Percentiles rank a stretch among this genome's conserved stretches.
Conservation (phyloP, 2,329 filamentous ascomycete genomes). For the Arthrobotrys sinensis region DNA sequence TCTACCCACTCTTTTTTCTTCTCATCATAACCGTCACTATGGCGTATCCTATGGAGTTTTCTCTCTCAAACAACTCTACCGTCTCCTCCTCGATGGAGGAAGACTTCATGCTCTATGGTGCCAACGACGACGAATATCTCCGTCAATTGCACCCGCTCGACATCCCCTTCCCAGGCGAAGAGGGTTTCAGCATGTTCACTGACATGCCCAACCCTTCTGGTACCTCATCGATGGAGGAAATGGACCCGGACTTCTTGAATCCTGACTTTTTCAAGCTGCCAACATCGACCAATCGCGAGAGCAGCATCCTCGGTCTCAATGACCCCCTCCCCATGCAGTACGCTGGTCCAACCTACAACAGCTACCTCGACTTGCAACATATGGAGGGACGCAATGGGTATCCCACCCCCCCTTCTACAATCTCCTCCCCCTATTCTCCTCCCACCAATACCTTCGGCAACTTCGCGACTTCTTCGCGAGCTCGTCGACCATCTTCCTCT, state of each 20-base stretch:
- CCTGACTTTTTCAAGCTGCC: conserved; percentile 53
- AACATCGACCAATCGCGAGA: conserved; percentile 39
- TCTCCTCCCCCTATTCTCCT: conserved; percentile 54
- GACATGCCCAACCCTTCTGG: conserved; percentile 28
- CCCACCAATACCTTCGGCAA: conserved; percentile 36
- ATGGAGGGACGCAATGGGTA: conserved; percentile 31
- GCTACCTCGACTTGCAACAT: conserved; percentile 26
- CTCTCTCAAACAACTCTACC: conserved; percentile 46
- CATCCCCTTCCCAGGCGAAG: conserved; percentile 53
- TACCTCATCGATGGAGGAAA: conserved; percentile 40
- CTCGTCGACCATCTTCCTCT: conserved; percentile 18
- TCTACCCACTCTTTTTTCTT: conserved; percentile 9
- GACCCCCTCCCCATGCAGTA: conserved; percentile 37
- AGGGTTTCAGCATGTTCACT: conserved; percentile 55
- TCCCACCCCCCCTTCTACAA: conserved; percentile 54
- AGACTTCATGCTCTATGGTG: conserved; percentile 56
- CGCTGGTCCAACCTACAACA: conserved; percentile 19
- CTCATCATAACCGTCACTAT: conserved; percentile 25
- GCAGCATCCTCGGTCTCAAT: conserved; percentile 34
- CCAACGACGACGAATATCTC: conserved; percentile 46
- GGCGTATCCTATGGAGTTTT: conserved; percentile 52
- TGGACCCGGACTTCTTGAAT: conserved; percentile 50
- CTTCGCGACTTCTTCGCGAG: conserved; percentile 9
- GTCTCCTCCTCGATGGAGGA: conserved; percentile 50
- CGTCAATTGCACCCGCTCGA: conserved; percentile 44